These are phyloP conservation scores for Clavispora fructus DNA, from an alignment of 805 yeast species.

Conservation along the genomic window DNA sequence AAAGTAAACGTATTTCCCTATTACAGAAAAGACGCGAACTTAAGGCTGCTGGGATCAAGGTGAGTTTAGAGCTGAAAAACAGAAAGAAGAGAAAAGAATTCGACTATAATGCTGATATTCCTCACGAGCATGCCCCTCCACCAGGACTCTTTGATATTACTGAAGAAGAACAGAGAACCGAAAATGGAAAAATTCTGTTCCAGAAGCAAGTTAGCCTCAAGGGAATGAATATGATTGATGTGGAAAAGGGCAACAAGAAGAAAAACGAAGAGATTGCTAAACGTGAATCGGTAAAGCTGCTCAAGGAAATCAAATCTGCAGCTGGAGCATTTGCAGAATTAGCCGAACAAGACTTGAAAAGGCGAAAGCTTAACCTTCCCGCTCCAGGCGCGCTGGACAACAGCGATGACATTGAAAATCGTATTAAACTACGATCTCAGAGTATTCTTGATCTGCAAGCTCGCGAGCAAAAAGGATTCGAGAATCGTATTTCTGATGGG, in stretches of 20 bases:
- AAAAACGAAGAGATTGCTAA: slow-evolving; percentile 18
- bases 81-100: slow-evolving; percentile 55
- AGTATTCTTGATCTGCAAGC: neutral
- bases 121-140: slow-evolving; percentile 67
- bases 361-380: slow-evolving; percentile 25
- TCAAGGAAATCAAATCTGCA: slow-evolving; percentile 16
- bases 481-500: neutral
- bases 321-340: slow-evolving; percentile 18
- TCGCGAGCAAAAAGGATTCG: neutral
- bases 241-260: slow-evolving; percentile 25
- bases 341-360: slow-evolving; percentile 19
- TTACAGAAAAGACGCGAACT: slow-evolving; percentile 77
- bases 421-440: slow-evolving; percentile 16
- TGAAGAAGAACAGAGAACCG: slow-evolving; percentile 49
- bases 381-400: slow-evolving; percentile 21
- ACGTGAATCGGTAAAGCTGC: slow-evolving; percentile 15
- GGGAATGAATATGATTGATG: slow-evolving; percentile 42
- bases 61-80: slow-evolving; percentile 46
- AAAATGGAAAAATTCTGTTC: slow-evolving; percentile 34
- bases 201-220: slow-evolving; percentile 35
- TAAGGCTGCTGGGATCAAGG: slow-evolving; percentile 70
- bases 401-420: slow-evolving; percentile 24
- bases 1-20: slow-evolving; percentile 68
- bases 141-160: slow-evolving; percentile 64
- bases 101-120: slow-evolving; percentile 81